phyloP scores from a whole-genome alignment of 495 filamentous ascomycete genomes.

The Neurospora tetraspora region DNA sequence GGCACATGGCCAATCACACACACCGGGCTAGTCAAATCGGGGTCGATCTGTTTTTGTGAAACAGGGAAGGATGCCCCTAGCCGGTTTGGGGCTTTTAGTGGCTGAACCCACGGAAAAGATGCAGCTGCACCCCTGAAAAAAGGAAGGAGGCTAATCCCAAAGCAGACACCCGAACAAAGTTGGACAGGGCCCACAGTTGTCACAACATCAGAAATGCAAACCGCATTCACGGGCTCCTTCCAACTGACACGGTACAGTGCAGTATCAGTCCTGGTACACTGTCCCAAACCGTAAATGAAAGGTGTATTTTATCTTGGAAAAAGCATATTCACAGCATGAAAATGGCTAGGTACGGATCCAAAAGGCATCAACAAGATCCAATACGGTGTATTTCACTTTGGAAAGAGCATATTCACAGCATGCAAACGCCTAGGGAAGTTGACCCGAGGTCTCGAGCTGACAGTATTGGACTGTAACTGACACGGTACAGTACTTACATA shows the following conservation, averaged over 20 bases:
- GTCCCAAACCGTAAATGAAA: background rate
- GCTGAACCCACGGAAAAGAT: background rate
- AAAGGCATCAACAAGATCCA: background rate
- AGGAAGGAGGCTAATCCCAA: background rate
- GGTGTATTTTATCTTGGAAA: background rate
- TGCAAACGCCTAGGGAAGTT: too few relatives aligned
- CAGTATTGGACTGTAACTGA: background rate
- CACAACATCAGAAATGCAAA: background rate
- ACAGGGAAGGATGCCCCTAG: conserved; percentile 1
- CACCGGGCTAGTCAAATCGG: background rate
- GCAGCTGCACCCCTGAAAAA: background rate
- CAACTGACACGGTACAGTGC: background rate
- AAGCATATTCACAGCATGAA: background rate
- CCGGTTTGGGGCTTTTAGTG: background rate
- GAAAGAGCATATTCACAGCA: too few relatives aligned
- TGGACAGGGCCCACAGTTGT: background rate
- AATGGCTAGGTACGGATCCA: background rate
- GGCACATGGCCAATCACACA: background rate
- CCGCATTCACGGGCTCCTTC: background rate
- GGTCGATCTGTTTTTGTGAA: conserved; percentile 3
- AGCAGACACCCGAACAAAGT: background rate
- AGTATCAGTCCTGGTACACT: background rate
- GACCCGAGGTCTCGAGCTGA: too few relatives aligned
- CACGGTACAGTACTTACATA: background rate
- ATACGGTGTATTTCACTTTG: too few relatives aligned